Evolutionary conservation across 768 basidiomycete genomes (phyloP).

Genomic region (Krasilnikovozyma curviuscula): DNA sequence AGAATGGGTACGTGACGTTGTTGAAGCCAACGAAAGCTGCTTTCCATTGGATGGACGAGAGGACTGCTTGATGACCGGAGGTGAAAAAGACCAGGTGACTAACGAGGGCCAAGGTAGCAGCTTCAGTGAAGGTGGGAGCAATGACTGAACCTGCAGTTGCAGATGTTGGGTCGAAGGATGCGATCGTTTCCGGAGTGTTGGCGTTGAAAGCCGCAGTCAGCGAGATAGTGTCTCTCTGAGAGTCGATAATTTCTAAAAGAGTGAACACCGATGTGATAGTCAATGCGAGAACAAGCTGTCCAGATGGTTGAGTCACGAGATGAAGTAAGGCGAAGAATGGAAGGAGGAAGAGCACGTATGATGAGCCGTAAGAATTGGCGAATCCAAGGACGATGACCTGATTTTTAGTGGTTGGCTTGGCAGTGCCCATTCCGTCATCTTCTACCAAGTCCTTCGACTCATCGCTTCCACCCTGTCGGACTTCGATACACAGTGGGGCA

Average conservation of each 20-base stretch:
- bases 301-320: conserved; percentile 53
- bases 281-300: conserved; percentile 55
- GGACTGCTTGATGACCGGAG: conserved; percentile 79
- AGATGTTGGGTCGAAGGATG: conserved; percentile 36
- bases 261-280: conserved; percentile 48
- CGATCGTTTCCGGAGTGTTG: conserved; percentile 28
- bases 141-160: conserved; percentile 17
- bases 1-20: conserved; percentile 48
- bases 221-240: conserved; percentile 45
- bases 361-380: conserved; percentile 73
- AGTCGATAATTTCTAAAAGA: conserved; percentile 62
- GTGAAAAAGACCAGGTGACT: conserved; percentile 59
- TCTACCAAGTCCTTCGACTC: conserved; percentile 15
- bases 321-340: conserved; percentile 42
- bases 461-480: conserved; percentile 29
- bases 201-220: conserved; percentile 19
- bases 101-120: conserved; percentile 54
- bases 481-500: conserved; percentile 53
- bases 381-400: conserved; percentile 47
- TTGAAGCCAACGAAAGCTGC: conserved; percentile 61
- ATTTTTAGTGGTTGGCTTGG: conserved; percentile 19
- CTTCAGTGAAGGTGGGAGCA: conserved; percentile 41
- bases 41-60: conserved; percentile 90
- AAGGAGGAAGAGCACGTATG: conserved; percentile 66
- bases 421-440: conserved; percentile 2